Evolutionary conservation across 306 rosid species (phyloP).

Genomic region (Medicago arabica): DNA sequence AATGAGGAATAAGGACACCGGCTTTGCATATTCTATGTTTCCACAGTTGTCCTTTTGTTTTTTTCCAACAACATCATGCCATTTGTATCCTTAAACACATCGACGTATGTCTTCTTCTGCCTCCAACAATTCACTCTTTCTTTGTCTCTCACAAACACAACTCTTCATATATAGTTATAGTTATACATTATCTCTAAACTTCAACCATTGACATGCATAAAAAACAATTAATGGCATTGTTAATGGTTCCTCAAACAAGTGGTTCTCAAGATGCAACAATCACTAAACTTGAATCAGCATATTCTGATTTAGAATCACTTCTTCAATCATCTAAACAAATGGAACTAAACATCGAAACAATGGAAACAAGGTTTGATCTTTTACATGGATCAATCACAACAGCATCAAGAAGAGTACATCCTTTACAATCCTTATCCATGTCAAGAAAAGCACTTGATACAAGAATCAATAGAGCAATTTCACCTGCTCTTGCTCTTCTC

Average conservation of each 20-base stretch:
- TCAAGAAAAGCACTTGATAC: constrained; percentile 82
- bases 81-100: constrained; percentile 68
- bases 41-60: constrained; percentile 46
- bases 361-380: constrained; percentile 57
- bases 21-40: constrained; percentile 41
- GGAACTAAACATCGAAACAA: constrained; percentile 50
- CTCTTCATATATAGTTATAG: constrained; percentile 9
- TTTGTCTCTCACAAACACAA: background rate
- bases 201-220: background rate
- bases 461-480: constrained; percentile 70
- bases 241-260: constrained; percentile 53
- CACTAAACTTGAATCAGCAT: constrained; percentile 55
- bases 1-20: constrained; percentile 42
- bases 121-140: background rate
- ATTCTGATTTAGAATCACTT: constrained; percentile 60
- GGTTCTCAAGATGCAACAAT: constrained; percentile 38
- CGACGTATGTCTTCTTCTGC: constrained; percentile 58
- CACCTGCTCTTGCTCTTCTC: constrained; percentile 73
- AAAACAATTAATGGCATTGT: constrained; percentile 21
- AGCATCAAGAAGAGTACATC: constrained; percentile 62
- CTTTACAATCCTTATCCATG: constrained; percentile 79
- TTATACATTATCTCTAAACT: background rate
- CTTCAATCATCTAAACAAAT: constrained; percentile 52
- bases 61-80: constrained; percentile 50
- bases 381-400: constrained; percentile 58